Conservation (phyloP, 805 yeast genomes). For the Isabelozyma heimii region DNA sequence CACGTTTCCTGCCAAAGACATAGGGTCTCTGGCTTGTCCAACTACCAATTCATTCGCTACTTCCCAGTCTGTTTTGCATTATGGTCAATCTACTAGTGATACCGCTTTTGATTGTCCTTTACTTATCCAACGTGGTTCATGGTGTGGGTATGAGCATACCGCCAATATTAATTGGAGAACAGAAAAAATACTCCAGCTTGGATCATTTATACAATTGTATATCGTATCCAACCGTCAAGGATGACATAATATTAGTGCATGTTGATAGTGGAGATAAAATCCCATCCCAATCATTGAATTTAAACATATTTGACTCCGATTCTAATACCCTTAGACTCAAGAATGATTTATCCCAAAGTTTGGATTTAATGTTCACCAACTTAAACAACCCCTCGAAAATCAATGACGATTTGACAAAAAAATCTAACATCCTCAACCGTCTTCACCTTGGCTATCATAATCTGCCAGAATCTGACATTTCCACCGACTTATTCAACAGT, state of each 20-base stretch:
- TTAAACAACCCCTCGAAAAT: conserved; percentile 26
- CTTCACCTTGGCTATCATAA: conserved; percentile 4
- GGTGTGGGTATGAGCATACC: conserved; percentile 35
- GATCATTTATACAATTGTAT: conserved; percentile 33
- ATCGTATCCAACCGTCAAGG: conserved; percentile 31
- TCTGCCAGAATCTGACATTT: conserved; percentile 4
- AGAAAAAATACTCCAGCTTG: conserved; percentile 23
- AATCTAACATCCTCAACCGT: conserved; percentile 6
- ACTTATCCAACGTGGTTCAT: background rate
- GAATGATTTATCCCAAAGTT: conserved; percentile 26
- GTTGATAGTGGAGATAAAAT: conserved; percentile 28
- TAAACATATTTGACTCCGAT: conserved; percentile 36
- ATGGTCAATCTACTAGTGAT: background rate
- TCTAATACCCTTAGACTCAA: conserved; percentile 32
- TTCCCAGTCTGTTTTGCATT: background rate
- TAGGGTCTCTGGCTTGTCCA: background rate
- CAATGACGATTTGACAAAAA: conserved; percentile 5
- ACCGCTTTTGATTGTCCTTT: conserved; percentile 1
- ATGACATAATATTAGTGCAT: conserved; percentile 35
- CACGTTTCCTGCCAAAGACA: background rate
- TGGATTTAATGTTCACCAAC: conserved; percentile 34
- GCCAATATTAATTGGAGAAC: conserved; percentile 31
- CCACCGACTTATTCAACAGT: conserved; percentile 13
- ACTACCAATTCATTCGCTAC: background rate
- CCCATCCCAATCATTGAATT: conserved; percentile 32